Evolutionary conservation across 2,329 filamentous ascomycete genomes (phyloP).

Genomic region (Dendrostoma leiphaemia): DNA sequence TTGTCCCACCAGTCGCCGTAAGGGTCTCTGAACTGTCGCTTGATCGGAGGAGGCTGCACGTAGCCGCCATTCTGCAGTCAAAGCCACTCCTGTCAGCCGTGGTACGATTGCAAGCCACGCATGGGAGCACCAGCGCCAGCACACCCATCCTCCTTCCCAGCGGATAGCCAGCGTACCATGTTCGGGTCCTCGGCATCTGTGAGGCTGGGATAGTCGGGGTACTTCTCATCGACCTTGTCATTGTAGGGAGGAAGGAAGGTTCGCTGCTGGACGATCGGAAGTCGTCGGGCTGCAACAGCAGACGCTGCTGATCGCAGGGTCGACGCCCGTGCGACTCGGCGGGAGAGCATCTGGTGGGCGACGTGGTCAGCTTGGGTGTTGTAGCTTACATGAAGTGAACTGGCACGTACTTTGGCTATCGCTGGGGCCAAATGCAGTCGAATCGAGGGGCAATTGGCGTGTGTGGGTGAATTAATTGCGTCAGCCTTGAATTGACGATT

Average conservation of each 20-base stretch:
- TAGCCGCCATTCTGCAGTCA: constrained; percentile 75
- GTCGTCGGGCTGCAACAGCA: constrained; percentile 44
- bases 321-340: constrained; percentile 54
- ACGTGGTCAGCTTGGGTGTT: not conserved
- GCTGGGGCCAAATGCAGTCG: constrained; percentile 32
- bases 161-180: constrained; percentile 18
- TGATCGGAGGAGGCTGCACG: constrained; percentile 74
- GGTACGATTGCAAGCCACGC: too few relatives aligned
- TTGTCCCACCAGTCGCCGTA: constrained; percentile 95
- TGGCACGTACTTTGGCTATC: constrained; percentile 32
- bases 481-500: constrained; percentile 8
- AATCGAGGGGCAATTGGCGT: constrained; percentile 26
- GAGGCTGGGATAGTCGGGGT: constrained; percentile 42
- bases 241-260: constrained; percentile 52
- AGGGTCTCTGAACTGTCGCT: constrained; percentile 90
- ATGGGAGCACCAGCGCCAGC: too few relatives aligned
- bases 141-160: not conserved
- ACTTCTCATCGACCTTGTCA: constrained; percentile 51
- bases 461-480: not conserved
- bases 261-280: constrained; percentile 56
- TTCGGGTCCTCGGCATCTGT: constrained; percentile 62
- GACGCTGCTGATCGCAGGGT: constrained; percentile 42
- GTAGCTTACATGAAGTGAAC: too few relatives aligned
- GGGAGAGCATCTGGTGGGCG: constrained; percentile 57
- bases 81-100: constrained; percentile 13